Evolutionary conservation across 2,329 filamentous ascomycete genomes (phyloP).

Genomic region (Alternaria panax): DNA sequence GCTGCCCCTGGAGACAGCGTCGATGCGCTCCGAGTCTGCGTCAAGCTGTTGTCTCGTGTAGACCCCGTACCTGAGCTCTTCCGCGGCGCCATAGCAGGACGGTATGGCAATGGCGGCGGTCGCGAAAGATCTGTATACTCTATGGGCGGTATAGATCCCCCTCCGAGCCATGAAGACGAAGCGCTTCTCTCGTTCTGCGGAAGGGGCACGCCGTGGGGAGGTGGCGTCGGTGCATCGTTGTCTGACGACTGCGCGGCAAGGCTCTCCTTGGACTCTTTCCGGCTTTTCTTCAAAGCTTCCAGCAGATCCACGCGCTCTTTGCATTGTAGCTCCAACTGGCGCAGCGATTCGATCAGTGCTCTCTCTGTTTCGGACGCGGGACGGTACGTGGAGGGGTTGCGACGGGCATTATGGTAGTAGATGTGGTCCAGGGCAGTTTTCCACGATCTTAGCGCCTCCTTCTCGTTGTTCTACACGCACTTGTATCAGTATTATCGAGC

Average conservation of each 20-base stretch:
- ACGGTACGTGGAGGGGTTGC: conserved; percentile 71
- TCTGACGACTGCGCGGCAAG: conserved; percentile 24
- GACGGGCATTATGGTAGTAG: conserved; percentile 81
- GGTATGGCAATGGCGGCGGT: conserved; percentile 66
- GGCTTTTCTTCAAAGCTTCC: conserved; percentile 75
- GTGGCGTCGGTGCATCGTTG: conserved; percentile 33
- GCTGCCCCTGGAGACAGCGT: conserved; percentile 46
- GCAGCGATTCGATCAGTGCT: conserved; percentile 80
- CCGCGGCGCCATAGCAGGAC: conserved; percentile 57
- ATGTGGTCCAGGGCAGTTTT: conserved; percentile 87
- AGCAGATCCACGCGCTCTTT: conserved; percentile 91
- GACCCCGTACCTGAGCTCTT: conserved; percentile 53
- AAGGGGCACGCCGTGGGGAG: conserved; percentile 27
- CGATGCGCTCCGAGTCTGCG: conserved; percentile 30
- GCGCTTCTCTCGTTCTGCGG: conserved; percentile 20
- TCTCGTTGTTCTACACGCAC: conserved; percentile 78
- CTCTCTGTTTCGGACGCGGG: conserved; percentile 84
- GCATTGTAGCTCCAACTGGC: conserved; percentile 86
- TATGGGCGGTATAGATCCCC: conserved; percentile 81
- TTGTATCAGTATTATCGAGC: conserved; percentile 3
- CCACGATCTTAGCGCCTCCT: conserved; percentile 91
- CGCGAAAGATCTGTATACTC: conserved; percentile 83
- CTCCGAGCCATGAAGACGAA: conserved; percentile 69
- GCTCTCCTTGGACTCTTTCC: conserved; percentile 60
- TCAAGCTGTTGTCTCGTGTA: conserved; percentile 30